Percentiles rank a stretch among this genome's conserved stretches.
These are phyloP conservation scores for Drosera capensis DNA, from an alignment of 148 eudicot species.

Conservation along the genomic window DNA sequence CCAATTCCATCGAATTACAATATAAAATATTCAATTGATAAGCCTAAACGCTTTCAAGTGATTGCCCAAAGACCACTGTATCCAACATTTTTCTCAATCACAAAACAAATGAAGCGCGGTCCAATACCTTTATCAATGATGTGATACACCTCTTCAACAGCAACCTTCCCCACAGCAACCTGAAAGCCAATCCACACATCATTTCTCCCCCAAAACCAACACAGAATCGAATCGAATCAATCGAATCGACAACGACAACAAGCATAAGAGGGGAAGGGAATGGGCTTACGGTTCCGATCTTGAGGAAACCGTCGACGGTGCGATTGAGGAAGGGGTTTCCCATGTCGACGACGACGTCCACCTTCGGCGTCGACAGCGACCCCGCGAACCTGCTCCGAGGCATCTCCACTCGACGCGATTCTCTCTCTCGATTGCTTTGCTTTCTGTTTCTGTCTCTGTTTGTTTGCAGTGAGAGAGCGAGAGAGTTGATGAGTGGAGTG, in stretches of 20 bases:
- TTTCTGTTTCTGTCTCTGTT: too few species aligned
- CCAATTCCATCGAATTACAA: too few species aligned
- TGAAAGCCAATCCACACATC: conserved; percentile 8
- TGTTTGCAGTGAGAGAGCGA: too few species aligned
- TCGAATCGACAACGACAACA: background rate
- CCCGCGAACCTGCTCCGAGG: conserved; percentile 36
- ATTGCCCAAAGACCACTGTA: too few species aligned
- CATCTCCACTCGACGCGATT: too few species aligned
- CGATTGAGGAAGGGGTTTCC: conserved; percentile 67
- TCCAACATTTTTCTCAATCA: too few species aligned
- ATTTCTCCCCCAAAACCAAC: background rate
- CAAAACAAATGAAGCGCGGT: too few species aligned
- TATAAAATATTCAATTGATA: too few species aligned
- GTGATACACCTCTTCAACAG: conserved; percentile 57
- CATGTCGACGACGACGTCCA: conserved; percentile 45
- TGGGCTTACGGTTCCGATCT: conserved; percentile 55
- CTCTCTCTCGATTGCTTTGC: too few species aligned
- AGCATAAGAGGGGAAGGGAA: background rate
- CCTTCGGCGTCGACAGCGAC: conserved; percentile 27
- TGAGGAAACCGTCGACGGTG: conserved; percentile 72
- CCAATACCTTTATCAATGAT: conserved; percentile 35
- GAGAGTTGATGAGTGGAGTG: too few species aligned
- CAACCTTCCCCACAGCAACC: conserved; percentile 62
- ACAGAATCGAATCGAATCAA: background rate
- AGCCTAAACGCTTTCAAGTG: too few species aligned